These are phyloP conservation scores for Fusarium nanum DNA, from an alignment of 2,329 filamentous ascomycete species.

Conservation along the genomic window DNA sequence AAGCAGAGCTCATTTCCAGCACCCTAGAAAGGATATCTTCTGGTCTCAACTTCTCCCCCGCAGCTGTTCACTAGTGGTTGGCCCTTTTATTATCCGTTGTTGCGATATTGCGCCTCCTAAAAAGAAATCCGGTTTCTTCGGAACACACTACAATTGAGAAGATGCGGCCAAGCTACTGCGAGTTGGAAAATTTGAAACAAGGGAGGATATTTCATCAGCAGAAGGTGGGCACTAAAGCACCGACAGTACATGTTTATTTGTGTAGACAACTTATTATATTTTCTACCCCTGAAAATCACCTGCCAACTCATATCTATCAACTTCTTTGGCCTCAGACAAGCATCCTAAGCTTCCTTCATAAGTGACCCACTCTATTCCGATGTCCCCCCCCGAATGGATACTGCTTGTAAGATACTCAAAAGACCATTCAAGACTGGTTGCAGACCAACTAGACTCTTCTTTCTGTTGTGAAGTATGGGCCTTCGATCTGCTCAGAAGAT, in stretches of 20 bases:
- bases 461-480: too few species aligned
- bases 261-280: neutral
- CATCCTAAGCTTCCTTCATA: too few species aligned
- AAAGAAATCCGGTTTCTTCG: neutral
- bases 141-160: neutral
- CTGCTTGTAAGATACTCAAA: too few species aligned
- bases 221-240: neutral
- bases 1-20: neutral
- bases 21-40: neutral
- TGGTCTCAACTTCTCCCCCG: neutral
- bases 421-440: too few species aligned
- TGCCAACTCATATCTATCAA: too few species aligned
- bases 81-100: neutral
- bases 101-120: neutral
- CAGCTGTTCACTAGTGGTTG: neutral
- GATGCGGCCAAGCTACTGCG: neutral
- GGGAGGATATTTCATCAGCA: accelerated
- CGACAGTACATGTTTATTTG: neutral
- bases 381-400: too few species aligned
- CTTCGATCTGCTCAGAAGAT: too few species aligned
- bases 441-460: too few species aligned
- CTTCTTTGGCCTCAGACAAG: too few species aligned
- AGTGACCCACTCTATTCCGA: too few species aligned
- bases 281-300: neutral
- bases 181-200: neutral